Percentiles rank a stretch among this genome's conserved stretches.
phyloP scores from a whole-genome alignment of 2,329 filamentous ascomycete genomes.

The Bipolaris gigantea region DNA sequence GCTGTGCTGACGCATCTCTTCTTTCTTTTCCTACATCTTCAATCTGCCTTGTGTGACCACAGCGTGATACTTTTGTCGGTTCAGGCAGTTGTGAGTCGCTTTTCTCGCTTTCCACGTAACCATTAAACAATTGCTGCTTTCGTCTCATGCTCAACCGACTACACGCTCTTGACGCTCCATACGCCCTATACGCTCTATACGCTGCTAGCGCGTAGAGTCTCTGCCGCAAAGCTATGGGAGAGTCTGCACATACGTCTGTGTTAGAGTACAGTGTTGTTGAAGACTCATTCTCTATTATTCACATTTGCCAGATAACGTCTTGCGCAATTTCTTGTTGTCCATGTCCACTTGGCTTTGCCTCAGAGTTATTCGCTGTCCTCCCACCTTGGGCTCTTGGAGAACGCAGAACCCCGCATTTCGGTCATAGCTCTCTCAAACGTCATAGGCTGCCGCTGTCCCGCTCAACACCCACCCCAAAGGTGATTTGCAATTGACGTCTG shows the following conservation, averaged over 20 bases:
- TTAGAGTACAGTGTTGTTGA: background rate
- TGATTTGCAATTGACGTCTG: constrained; percentile 8
- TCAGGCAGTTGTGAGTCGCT: no score
- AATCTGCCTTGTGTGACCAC: background rate
- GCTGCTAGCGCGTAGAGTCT: constrained; percentile 14
- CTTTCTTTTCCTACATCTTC: background rate
- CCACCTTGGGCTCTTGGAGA: background rate
- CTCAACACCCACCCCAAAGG: background rate
- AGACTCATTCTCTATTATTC: background rate
- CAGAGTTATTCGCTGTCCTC: background rate
- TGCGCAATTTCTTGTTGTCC: background rate
- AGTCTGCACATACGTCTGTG: background rate
- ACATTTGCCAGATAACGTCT: background rate
- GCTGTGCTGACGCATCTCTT: background rate
- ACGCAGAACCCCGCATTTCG: constrained; percentile 15
- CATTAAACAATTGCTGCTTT: background rate
- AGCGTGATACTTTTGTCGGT: no score
- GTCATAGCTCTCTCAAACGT: constrained; percentile 14
- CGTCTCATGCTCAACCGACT: background rate
- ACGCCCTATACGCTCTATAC: constrained; percentile 28
- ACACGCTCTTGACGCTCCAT: constrained; percentile 25
- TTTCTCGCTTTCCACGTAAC: background rate
- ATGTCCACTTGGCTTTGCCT: background rate
- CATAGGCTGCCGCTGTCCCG: constrained; percentile 7
- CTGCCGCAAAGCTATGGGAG: background rate